Evolutionary conservation across 805 yeast genomes (phyloP), one percentile per base, ranked within the genome.

Genomic region (Kodamaea restingae): DNA sequence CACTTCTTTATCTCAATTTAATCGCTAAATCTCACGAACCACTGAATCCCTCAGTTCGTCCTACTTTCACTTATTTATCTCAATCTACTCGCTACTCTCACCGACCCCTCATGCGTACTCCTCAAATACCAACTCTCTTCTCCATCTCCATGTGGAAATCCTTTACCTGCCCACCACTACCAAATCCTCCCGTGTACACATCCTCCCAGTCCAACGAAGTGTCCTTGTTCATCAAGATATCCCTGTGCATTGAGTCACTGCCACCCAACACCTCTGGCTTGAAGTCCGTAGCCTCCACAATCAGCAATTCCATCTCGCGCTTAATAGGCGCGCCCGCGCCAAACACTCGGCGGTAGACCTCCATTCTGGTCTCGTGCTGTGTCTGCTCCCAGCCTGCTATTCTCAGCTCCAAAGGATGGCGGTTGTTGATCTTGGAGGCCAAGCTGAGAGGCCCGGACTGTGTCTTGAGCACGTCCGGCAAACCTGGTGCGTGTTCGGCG

Each of bases 271-370:
- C 59, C 22, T 63, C 55, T 5, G 96, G 96, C 45, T 71, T 78
- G 60, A 80, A 80, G 43, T 84, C 88, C 10, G 85, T 76, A 35
- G 72, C 68, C 33, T 78, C 76, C 3, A 91, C 83, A 18, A 91
- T 74, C 41, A 78, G 70, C 55, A 86, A 66, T 53, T 93, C 98
- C 96, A 93, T 88, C 22, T 81, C 79, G 55, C 97, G 75, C 56
- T 82, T 82, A 60, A 91, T 84, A 7, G 98, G 97, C 54, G 86
- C 98, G 8, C 93, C 96, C 35, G 91, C 79, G 11, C 98, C 98
- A 60, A 84, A 88, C 12, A 85, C 65, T 49, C 95, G 76, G 57
- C 95, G 77, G 61, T 85, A 81, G 43, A 78, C 78, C 57, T 88
- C 93, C 67, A 90, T 53, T 52, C 79, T 80, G 48, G 81, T 67